Conservation (phyloP, 768 basidiomycete species). For the Phallus indusiatus region DNA sequence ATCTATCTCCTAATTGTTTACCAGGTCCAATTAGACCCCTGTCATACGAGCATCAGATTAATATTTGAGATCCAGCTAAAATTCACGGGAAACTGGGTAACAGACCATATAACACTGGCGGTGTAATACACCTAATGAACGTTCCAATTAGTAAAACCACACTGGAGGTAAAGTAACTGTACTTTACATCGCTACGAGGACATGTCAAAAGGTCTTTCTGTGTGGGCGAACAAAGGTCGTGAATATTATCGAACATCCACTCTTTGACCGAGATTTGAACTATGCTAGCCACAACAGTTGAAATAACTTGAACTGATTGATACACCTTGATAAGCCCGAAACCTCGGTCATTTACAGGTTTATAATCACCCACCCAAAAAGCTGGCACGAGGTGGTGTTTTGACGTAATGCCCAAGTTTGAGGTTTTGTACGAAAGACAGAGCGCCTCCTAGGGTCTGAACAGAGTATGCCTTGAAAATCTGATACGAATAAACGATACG, state of each 20-base stretch:
- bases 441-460: slow-evolving; percentile 21
- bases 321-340: background rate
- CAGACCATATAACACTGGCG: slow-evolving; percentile 84
- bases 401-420: slow-evolving; percentile 39
- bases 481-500: slow-evolving; percentile 10
- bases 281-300: slow-evolving; percentile 24
- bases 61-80: background rate
- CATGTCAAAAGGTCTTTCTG: slow-evolving; percentile 30
- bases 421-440: slow-evolving; percentile 25
- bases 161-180: slow-evolving; percentile 15
- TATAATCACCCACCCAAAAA: slow-evolving; percentile 26
- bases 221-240: slow-evolving; percentile 27
- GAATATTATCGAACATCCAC: slow-evolving; percentile 25
- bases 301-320: slow-evolving; percentile 24
- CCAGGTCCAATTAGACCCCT: slow-evolving; percentile 39
- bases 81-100: slow-evolving; percentile 10
- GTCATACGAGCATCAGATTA: background rate
- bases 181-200: slow-evolving; percentile 27
- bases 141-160: background rate
- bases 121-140: slow-evolving; percentile 69
- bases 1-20: slow-evolving; percentile 28
- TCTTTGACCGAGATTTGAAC: slow-evolving; percentile 31
- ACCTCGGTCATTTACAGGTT: background rate
- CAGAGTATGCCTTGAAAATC: slow-evolving; percentile 30
- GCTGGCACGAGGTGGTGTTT: slow-evolving; percentile 34